Percentiles rank a stretch among this genome's conserved stretches.
Evolutionary conservation across 495 filamentous ascomycete species (phyloP).

Genomic region (Viridothelium virens): DNA sequence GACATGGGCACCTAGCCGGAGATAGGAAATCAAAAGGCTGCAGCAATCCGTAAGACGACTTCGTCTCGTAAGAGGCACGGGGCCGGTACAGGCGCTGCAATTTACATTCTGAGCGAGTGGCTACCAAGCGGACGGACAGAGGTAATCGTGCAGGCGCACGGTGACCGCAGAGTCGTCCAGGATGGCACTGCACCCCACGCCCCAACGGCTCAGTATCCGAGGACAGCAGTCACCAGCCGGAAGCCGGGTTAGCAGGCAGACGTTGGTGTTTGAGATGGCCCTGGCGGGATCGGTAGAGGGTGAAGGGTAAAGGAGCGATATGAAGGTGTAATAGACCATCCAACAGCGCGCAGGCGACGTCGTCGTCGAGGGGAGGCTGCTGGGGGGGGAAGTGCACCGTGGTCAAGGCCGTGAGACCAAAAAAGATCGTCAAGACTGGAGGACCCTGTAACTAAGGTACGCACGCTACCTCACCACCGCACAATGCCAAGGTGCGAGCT

Average conservation of each 20-base stretch:
- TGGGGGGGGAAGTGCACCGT: not conserved
- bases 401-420: too few species aligned
- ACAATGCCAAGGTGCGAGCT: not conserved
- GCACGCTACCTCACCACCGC: not conserved
- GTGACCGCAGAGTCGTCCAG: not conserved
- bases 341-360: not conserved
- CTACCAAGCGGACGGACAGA: not conserved
- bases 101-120: conserved; percentile 12
- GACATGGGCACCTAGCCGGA: not conserved
- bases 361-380: not conserved
- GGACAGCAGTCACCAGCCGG: not conserved
- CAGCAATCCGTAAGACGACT: conserved; percentile 6
- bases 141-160: conserved; percentile 7
- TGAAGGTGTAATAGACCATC: not conserved
- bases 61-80: not conserved
- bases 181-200: conserved; percentile 4
- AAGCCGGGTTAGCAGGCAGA: not conserved
- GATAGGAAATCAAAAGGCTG: not conserved
- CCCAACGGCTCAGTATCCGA: not conserved
- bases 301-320: not conserved
- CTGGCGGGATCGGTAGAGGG: not conserved
- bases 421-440: too few species aligned
- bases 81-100: conserved; percentile 4
- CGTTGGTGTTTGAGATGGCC: conserved; percentile 3
- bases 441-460: too few species aligned